Evolutionary conservation across 257 asterid species (phyloP), one percentile per base, ranked within the genome.

Genomic region (Misopates orontium): DNA sequence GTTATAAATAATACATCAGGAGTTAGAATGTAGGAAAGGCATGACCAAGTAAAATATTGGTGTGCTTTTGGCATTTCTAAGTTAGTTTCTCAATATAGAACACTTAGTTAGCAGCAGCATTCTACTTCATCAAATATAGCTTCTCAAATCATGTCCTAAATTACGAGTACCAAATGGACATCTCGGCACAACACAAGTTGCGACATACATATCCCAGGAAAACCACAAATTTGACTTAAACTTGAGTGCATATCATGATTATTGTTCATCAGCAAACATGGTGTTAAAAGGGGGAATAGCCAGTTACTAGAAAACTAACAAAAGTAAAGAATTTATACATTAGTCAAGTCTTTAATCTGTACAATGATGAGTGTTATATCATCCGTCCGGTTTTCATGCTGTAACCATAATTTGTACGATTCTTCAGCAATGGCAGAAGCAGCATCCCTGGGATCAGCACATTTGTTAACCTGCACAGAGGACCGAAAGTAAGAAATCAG

Each of bases 341-440:
- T 71, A 67, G 82, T 66, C 73, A 76, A 71, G 80, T 82, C 86
- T 76, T 85, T 89, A 70, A 87, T 71, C 77, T 83, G 96, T 84
- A 87, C 94, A 78, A 85, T 77, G 85, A 89, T 85, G 84, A 89
- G 72, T 5, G 98, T 93, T 62, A 93, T 93, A 77, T 93, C 98
- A 63, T 93, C 98, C 0, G 99, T 90, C 71, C 99, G 88, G 56
- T 81, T 93, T 74, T 93, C 99, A 51, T 86, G 77, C 84, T 90
- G 90, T 72, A 93, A 76, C 99, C 99, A 93, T 45, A 82, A 66
- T 68, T 87, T 93, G 88, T 85, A 93, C 0, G 99, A 83, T 71
- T 90, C 96, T 57, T 80, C 85, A 19, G 91, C 88, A 69, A 93
- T 85, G 66, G 90, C 85, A 64, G 97, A 75, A 68, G 97, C 87